Conservation (phyloP, 73 alveolate genomes). For the Paramecium pentaurelia region DNA sequence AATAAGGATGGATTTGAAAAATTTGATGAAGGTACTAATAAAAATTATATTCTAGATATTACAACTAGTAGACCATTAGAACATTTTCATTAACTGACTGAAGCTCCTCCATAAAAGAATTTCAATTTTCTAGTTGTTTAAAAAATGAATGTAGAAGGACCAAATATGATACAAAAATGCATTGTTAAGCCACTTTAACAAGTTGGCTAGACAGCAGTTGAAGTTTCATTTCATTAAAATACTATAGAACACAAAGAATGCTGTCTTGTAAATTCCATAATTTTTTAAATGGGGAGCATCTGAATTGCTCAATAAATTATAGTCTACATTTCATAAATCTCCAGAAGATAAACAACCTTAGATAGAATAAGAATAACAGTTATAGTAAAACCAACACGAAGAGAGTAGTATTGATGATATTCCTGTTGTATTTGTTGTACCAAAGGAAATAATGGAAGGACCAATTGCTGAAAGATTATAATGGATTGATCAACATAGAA, state of each 20-base stretch:
- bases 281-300: background rate
- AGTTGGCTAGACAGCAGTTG: background rate
- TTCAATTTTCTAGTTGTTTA: background rate
- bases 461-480: background rate
- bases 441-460: background rate
- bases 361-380: background rate
- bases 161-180: background rate
- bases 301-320: background rate
- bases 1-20: conserved; percentile 20
- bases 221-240: background rate
- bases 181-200: background rate
- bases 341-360: background rate
- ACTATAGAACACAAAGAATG: background rate
- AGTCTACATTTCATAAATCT: background rate
- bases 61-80: background rate
- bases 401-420: background rate
- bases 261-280: background rate
- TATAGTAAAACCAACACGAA: background rate
- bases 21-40: background rate
- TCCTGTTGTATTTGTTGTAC: background rate
- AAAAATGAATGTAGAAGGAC: conserved; percentile 7
- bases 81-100: background rate
- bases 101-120: background rate
- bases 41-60: background rate
- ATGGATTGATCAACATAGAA: conserved; percentile 1